Evolutionary conservation across 1,284 basidiomycete genomes (phyloP).

Genomic region (Puccinia brachypodii): DNA sequence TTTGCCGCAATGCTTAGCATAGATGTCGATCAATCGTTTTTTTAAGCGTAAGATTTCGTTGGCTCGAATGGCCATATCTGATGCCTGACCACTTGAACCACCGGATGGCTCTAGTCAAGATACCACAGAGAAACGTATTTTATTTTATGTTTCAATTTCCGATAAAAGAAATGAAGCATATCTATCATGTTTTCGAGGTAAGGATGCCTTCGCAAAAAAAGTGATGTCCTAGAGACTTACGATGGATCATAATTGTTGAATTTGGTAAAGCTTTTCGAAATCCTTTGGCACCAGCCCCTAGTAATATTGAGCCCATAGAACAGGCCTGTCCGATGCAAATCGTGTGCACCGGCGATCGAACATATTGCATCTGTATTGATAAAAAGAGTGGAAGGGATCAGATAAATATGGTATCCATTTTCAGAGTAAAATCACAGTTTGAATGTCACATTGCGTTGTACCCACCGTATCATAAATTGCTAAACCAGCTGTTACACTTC

Average conservation of each 20-base stretch:
- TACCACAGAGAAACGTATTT: neutral
- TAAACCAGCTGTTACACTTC: slow-evolving; percentile 85
- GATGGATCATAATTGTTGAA: slow-evolving; percentile 93
- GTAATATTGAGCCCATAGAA: slow-evolving; percentile 85
- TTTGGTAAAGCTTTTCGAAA: slow-evolving; percentile 85
- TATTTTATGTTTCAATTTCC: neutral
- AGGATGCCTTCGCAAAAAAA: slow-evolving; percentile 43
- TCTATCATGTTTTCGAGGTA: neutral
- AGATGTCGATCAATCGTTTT: slow-evolving; percentile 75
- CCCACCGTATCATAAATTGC: slow-evolving; percentile 90
- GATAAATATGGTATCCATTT: neutral
- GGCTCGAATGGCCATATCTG: slow-evolving; percentile 89
- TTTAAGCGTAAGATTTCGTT: slow-evolving; percentile 87
- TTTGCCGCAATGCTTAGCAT: slow-evolving; percentile 60
- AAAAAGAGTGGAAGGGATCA: neutral
- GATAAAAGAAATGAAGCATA: neutral
- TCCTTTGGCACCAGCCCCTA: slow-evolving; percentile 74
- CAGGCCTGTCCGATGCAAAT: slow-evolving; percentile 90
- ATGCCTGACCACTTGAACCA: slow-evolving; percentile 86
- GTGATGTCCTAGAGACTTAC: slow-evolving; percentile 62
- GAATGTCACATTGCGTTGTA: neutral
- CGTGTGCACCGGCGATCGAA: slow-evolving; percentile 87
- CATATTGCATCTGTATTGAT: slow-evolving; percentile 66
- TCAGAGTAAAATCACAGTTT: neutral
- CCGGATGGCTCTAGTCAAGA: slow-evolving; percentile 76